Evolutionary conservation across 352 stramenopile genomes (phyloP).

Genomic region (Phytophthora chlamydospora): DNA sequence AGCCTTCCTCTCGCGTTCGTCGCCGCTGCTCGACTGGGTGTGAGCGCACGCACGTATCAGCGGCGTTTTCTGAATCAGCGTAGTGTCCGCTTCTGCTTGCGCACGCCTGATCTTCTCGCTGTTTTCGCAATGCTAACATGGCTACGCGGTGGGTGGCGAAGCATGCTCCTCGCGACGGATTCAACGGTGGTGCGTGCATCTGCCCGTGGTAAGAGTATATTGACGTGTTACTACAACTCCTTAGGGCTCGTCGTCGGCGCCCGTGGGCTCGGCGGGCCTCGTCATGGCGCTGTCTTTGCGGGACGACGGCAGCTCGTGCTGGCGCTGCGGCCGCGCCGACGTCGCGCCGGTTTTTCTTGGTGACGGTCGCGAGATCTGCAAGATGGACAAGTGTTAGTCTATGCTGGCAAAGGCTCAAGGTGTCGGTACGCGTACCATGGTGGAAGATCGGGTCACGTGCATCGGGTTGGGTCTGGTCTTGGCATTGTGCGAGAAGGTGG

Average conservation of each 20-base stretch:
- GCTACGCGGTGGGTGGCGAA: not conserved
- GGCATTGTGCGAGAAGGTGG: constrained; percentile 76
- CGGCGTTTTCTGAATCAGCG: constrained; percentile 17
- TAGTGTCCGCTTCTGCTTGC: not conserved
- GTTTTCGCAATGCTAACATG: too few species aligned
- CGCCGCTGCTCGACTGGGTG: not conserved
- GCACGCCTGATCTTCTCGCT: not conserved
- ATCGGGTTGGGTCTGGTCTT: constrained; percentile 41
- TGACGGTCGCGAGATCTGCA: constrained; percentile 31
- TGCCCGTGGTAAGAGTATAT: not conserved
- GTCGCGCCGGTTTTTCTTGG: constrained; percentile 22
- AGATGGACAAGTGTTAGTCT: constrained; percentile 17
- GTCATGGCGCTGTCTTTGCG: constrained; percentile 23
- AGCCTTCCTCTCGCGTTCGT: constrained; percentile 3
- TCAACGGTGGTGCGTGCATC: constrained; percentile 2
- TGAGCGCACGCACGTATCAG: too few species aligned
- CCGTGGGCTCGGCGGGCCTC: constrained; percentile 26
- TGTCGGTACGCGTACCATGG: constrained; percentile 23
- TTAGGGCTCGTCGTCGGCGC: constrained; percentile 17
- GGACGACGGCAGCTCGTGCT: not conserved
- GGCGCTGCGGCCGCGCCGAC: constrained; percentile 15
- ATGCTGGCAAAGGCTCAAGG: not conserved
- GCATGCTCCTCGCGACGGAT: constrained; percentile 6
- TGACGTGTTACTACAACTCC: not conserved
- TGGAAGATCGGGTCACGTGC: constrained; percentile 9